Conservation (phyloP, 192 early-diverging fungal genomes). For the Coemansia sp. region DNA sequence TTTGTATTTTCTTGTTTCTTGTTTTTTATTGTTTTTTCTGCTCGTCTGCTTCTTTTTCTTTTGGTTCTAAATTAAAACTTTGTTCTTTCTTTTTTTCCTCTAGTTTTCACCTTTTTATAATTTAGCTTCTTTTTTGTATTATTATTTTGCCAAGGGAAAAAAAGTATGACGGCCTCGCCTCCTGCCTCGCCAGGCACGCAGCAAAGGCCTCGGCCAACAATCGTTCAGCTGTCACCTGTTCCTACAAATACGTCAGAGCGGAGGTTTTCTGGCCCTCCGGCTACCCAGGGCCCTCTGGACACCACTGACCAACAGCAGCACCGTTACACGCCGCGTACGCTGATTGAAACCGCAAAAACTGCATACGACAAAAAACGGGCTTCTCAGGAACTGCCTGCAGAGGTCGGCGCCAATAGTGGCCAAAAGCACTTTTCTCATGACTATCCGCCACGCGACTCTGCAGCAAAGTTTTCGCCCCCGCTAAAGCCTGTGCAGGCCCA, state of each 20-base stretch:
- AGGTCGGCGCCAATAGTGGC: not conserved
- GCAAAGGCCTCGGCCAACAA: conserved; percentile 25
- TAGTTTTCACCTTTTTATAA: not conserved
- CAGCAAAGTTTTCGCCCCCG: not conserved
- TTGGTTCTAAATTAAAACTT: too few relatives aligned
- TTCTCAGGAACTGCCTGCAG: not conserved
- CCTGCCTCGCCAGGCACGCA: not conserved
- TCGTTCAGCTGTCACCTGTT: conserved; percentile 35
- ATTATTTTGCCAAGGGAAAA: too few relatives aligned
- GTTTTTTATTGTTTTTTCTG: not conserved
- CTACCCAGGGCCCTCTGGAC: not conserved
- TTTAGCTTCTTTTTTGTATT: not conserved
- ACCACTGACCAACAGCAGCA: conserved; percentile 6
- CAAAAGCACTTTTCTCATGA: conserved; percentile 14
- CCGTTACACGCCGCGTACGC: conserved; percentile 39
- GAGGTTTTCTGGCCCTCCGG: not conserved
- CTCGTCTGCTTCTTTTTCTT: too few relatives aligned
- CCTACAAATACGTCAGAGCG: not conserved
- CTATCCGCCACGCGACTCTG: conserved; percentile 4
- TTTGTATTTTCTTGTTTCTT: not conserved
- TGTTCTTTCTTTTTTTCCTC: too few relatives aligned
- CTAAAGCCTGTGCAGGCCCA: not conserved
- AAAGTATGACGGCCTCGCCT: conserved; percentile 1
- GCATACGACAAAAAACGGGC: conserved; percentile 8
- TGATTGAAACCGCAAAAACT: conserved; percentile 37